Base-by-base conservation (phyloP, 169 alveolate genomes). In the Cryptosporidium tyzzeri region DNA sequence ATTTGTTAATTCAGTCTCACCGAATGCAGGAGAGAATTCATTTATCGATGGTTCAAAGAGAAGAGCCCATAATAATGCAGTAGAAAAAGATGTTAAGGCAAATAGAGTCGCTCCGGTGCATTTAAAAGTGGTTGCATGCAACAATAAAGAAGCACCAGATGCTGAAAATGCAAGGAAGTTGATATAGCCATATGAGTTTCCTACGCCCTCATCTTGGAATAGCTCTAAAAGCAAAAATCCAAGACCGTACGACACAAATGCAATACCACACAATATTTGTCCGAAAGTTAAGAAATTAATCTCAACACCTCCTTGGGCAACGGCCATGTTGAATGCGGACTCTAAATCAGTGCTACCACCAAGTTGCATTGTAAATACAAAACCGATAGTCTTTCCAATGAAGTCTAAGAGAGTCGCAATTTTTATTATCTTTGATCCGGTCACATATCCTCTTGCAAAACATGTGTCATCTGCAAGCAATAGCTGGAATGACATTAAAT, bases 371-470 rank as follows among this genome's bases (percentile, higher is more conserved):
- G 94, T 95, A 92, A 96, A 96, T 37, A 96, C 96, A 89, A 96
- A 95, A 86, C 96, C 96, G 93, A 96, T 92, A 41, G 97, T 94
- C 68, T 97, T 93, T 94, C 98, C 96, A 84, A 95, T 84, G 45
- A 97, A 85, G 84, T 96, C 98, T 70, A 96, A 91, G 84, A 96
- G 95, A n/a, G 98, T 93, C 26, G 98, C 98, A 59, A 96, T 84
- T 67, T 97, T 92, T 61, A 96, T 86, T 53, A 96, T 95, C 92
- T 96, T 96, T 71, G 97, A 95, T 29, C 98, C 98, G 23, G 98
- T 95, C 70, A 97, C 96, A 92, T 96, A 96, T 37, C 98, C 98
- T 91, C 98, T 93, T 68, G 98, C 98, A 97, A 97, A 96, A 89
- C 97, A 95, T 31, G 98, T 95, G 71, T 96, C 98, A 73, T 96